Conservation (phyloP, 352 stramenopile genomes). For the Globisporangium alternatum region DNA sequence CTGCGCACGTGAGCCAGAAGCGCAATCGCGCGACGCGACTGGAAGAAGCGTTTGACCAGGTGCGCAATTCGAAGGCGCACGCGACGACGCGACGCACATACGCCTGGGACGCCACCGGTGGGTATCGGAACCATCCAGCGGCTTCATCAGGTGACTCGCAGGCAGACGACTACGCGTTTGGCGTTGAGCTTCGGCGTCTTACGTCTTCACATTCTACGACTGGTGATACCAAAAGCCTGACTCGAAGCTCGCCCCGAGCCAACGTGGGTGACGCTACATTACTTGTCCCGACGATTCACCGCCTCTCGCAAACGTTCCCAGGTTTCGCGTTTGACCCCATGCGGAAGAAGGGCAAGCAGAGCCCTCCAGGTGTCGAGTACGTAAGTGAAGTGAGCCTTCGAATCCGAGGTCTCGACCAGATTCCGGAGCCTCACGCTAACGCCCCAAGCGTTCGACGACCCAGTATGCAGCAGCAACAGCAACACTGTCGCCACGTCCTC, state of each 20-base stretch:
- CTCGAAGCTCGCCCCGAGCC: background rate
- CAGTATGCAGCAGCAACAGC: background rate
- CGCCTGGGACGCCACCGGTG: background rate
- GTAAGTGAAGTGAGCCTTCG: background rate
- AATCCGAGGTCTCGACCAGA: background rate
- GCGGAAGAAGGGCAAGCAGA: constrained; percentile 4
- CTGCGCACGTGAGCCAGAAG: constrained; percentile 11
- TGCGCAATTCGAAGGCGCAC: background rate
- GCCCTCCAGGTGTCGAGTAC: background rate
- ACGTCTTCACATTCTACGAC: background rate
- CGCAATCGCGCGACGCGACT: constrained; percentile 6
- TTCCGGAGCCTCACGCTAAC: background rate
- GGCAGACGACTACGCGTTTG: background rate
- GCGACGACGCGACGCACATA: background rate
- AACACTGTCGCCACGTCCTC: background rate
- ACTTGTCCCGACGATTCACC: background rate
- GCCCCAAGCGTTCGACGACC: background rate
- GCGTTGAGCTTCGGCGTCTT: background rate
- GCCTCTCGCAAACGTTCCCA: background rate
- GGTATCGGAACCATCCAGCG: background rate
- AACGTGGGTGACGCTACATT: background rate
- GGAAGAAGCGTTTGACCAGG: constrained; percentile 13
- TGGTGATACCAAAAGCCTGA: background rate
- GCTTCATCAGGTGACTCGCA: background rate
- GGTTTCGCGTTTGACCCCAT: constrained; percentile 7